Conservation (phyloP, 306 rosid species). For the Glycine soja region DNA sequence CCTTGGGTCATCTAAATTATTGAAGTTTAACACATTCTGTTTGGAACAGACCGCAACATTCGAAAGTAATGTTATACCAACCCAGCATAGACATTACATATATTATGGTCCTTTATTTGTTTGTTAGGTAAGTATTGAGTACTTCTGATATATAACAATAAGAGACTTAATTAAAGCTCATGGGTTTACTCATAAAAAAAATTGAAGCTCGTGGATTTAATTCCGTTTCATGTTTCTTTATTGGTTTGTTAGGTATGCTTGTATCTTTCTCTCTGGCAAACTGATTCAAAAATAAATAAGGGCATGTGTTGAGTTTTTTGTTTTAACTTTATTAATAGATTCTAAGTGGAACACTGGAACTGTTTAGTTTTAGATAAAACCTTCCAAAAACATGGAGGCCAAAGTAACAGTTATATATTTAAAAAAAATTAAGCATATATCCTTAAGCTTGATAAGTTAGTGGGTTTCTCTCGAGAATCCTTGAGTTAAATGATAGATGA, state of each 20-base stretch:
- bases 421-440: too few species aligned
- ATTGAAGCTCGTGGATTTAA: not conserved
- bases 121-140: not conserved
- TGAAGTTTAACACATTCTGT: not conserved
- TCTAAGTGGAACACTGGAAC: too few species aligned
- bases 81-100: not conserved
- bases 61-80: conserved; percentile 13
- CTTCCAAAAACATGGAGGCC: too few species aligned
- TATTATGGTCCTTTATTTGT: not conserved
- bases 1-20: not conserved
- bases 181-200: not conserved
- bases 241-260: not conserved
- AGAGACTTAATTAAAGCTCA: not conserved
- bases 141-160: not conserved
- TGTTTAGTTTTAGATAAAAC: too few species aligned
- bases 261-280: not conserved
- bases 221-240: not conserved
- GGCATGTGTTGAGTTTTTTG: too few species aligned
- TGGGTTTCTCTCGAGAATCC: too few species aligned
- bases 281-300: too few species aligned
- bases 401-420: too few species aligned
- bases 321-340: too few species aligned
- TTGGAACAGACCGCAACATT: not conserved
- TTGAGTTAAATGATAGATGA: too few species aligned
- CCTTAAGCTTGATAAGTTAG: too few species aligned